Conservation (phyloP, 768 basidiomycete genomes). For the Mycena rosella region DNA sequence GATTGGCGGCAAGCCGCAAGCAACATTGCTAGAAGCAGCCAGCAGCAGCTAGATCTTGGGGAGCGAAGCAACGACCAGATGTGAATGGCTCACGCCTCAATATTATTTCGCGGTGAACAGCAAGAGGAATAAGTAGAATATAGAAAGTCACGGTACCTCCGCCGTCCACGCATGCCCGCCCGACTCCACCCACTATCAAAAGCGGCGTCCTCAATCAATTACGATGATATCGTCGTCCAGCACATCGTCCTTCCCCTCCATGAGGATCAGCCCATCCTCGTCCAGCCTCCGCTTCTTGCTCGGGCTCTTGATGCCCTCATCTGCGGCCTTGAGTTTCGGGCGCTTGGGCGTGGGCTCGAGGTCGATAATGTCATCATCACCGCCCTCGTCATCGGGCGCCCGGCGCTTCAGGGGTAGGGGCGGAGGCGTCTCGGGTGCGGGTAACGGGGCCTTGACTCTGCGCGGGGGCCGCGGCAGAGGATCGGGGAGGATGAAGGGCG, state of each 20-base stretch:
- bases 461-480: slow-evolving; percentile 71
- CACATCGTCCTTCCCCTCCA: slow-evolving; percentile 69
- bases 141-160: not conserved
- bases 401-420: slow-evolving; percentile 65
- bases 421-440: slow-evolving; percentile 58
- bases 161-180: too few relatives aligned
- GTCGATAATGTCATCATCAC: slow-evolving; percentile 64
- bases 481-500: slow-evolving; percentile 73
- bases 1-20: too few relatives aligned
- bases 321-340: slow-evolving; percentile 46
- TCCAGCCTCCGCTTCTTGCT: slow-evolving; percentile 77
- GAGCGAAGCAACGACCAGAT: too few relatives aligned
- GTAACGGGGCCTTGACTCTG: slow-evolving; percentile 54
- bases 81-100: not conserved
- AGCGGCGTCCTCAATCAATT: slow-evolving; percentile 58
- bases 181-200: not conserved
- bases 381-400: slow-evolving; percentile 63
- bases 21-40: too few relatives aligned
- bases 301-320: slow-evolving; percentile 55
- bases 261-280: slow-evolving; percentile 78
- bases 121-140: slow-evolving; percentile 4
- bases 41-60: too few relatives aligned
- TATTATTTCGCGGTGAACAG: not conserved
- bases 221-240: slow-evolving; percentile 70
- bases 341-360: slow-evolving; percentile 73